Base-by-base conservation (phyloP, 2,329 filamentous ascomycete genomes). In the Ascochyta fabae region DNA sequence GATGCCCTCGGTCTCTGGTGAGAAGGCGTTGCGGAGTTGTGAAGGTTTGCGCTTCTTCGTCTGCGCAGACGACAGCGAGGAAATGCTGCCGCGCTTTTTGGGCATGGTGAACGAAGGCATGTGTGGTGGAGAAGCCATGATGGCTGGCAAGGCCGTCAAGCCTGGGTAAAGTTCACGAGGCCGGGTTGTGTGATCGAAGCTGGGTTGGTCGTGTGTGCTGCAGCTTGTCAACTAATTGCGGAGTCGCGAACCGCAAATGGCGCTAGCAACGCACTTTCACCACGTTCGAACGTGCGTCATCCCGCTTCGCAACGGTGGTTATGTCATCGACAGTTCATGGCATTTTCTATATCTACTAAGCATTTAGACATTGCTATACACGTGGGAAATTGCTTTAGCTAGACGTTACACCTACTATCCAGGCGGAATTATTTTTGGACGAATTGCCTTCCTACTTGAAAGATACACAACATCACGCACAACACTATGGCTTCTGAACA, bases 21-120 rank as follows among this genome's bases (percentile, higher is more conserved):
- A 89, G 69, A 92, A 95, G 0, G 90, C 92, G 4, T 91, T 93
- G 35, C 91, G 89, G 1, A 95, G 84, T 3, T 87, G 83, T 12
- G 88, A 91, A 6, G 87, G 82, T 71, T 93, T 93, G 69, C 90
- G 88, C 42, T 88, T 87, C 71, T 91, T 91, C 33, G 15, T 78
- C 15, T 64, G 61, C 43, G 59, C 58, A 4, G 78, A 81, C 2
- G 78, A 81, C 41, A 80, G 77, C 33, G 80, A 80, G 9, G 81
- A 79, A 59, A 88, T 77, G 19, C 84, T 81, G 42, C 82, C 80
- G 60, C 88, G 86, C 72, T 89, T 90, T 75, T 88, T 90, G 68
- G 77, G 76, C 23, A 84, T 83, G 15, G 82, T 77, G 57, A 81
- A 78, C 12, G 81, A 73, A 34, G 82, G 33, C 79, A 80, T 49